Conservation (phyloP, 345 rosid species). For the Eucalyptus urophylla region DNA sequence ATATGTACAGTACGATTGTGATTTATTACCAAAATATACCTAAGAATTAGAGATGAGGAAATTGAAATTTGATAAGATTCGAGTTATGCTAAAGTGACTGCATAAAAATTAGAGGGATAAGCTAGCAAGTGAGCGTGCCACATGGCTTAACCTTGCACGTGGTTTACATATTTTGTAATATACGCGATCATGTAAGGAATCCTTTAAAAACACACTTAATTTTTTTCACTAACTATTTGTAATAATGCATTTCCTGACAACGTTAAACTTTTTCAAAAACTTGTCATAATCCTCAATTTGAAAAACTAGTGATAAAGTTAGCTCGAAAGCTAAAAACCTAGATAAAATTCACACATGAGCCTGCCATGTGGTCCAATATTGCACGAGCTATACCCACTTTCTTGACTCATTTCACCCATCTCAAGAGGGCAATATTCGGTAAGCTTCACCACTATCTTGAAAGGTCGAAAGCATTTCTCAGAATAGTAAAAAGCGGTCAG, state of each 20-base stretch:
- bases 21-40: neutral
- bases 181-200: neutral
- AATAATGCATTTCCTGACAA: neutral
- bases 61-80: neutral
- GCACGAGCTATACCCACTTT: neutral
- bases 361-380: neutral
- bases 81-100: neutral
- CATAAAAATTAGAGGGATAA: neutral
- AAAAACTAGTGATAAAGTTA: neutral
- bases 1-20: neutral
- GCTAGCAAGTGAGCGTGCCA: neutral
- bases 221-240: neutral
- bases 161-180: neutral
- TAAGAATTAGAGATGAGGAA: neutral
- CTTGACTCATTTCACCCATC: neutral
- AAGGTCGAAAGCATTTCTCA: neutral
- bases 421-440: neutral
- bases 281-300: neutral
- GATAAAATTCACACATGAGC: neutral
- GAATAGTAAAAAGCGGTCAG: neutral
- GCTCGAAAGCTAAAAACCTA: neutral
- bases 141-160: neutral
- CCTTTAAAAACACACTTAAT: neutral
- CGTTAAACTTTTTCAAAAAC: neutral
- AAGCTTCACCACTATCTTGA: neutral